Evolutionary conservation across 371 early-diverging fungal species (phyloP).

Genomic region (Apophysomyces variabilis): DNA sequence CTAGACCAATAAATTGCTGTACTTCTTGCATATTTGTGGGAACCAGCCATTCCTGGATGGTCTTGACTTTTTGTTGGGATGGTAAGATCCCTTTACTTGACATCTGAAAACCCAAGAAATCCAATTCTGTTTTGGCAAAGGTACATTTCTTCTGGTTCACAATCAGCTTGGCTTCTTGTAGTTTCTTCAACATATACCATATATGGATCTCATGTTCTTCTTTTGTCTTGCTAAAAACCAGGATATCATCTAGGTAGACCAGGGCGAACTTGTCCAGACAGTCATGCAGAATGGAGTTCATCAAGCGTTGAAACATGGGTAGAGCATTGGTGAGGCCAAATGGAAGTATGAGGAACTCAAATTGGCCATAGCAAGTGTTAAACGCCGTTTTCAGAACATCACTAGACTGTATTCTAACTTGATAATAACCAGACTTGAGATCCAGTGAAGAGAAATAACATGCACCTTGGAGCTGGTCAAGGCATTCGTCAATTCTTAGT

Average conservation of each 20-base stretch:
- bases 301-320: slow-evolving; percentile 27
- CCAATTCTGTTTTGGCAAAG: slow-evolving; percentile 38
- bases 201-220: slow-evolving; percentile 53
- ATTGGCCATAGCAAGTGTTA: slow-evolving; percentile 41
- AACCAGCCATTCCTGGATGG: slow-evolving; percentile 1
- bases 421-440: slow-evolving; percentile 30
- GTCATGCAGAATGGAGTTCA: slow-evolving; percentile 37
- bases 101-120: slow-evolving; percentile 51
- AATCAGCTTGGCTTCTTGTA: slow-evolving; percentile 38
- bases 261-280: slow-evolving; percentile 40
- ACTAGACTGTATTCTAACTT: slow-evolving; percentile 16
- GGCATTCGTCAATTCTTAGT: slow-evolving; percentile 42
- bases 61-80: slow-evolving; percentile 32
- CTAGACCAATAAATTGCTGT: slow-evolving; percentile 21
- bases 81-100: slow-evolving; percentile 30
- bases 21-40: too few relatives aligned
- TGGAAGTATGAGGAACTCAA: slow-evolving; percentile 54
- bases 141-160: slow-evolving; percentile 58
- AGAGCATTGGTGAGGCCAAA: slow-evolving; percentile 43
- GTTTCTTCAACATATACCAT: slow-evolving; percentile 30
- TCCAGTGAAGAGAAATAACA: slow-evolving; percentile 45
- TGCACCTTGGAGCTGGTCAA: slow-evolving; percentile 29
- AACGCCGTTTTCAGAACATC: slow-evolving; percentile 35
- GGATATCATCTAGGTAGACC: slow-evolving; percentile 63
- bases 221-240: slow-evolving; percentile 54